A percentile compares a stretch with the other conserved stretches of the same genome.
Conservation (phyloP, 148 eudicot species). For the Arbutus unedo region DNA sequence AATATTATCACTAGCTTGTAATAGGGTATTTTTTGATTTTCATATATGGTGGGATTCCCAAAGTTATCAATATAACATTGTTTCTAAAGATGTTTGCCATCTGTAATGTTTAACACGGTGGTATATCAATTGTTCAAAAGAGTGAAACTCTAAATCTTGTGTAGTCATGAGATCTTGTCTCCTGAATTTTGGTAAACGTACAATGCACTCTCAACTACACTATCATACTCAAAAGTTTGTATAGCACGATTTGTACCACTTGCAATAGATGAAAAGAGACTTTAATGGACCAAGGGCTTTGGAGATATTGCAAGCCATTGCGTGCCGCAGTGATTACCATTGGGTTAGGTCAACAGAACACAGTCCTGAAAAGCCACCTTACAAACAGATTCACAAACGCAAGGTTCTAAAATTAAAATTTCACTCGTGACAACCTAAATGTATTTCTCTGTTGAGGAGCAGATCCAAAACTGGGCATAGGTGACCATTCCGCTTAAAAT, state of each 20-base stretch:
- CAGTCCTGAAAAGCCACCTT: neutral
- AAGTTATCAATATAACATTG: too few species aligned
- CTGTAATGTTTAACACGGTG: too few species aligned
- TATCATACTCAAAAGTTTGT: neutral
- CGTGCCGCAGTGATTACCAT: neutral
- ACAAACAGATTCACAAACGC: neutral
- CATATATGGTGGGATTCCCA: too few species aligned
- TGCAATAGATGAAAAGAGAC: neutral
- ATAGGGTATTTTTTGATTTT: too few species aligned
- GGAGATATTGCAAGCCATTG: neutral
- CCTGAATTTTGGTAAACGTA: too few species aligned
- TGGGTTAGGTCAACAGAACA: neutral
- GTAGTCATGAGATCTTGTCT: neutral
- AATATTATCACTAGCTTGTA: too few species aligned
- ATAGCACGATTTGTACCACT: neutral
- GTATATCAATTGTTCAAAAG: neutral
- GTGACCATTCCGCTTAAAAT: neutral
- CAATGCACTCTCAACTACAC: neutral
- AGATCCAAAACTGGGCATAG: neutral
- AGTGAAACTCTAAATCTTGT: neutral
- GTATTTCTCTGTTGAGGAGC: neutral
- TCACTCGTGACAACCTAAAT: neutral
- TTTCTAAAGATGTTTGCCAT: too few species aligned
- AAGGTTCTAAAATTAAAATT: neutral
- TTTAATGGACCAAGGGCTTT: neutral